Base-by-base conservation (phyloP, 441 rosid genomes). In the Populus trichocarpa region DNA sequence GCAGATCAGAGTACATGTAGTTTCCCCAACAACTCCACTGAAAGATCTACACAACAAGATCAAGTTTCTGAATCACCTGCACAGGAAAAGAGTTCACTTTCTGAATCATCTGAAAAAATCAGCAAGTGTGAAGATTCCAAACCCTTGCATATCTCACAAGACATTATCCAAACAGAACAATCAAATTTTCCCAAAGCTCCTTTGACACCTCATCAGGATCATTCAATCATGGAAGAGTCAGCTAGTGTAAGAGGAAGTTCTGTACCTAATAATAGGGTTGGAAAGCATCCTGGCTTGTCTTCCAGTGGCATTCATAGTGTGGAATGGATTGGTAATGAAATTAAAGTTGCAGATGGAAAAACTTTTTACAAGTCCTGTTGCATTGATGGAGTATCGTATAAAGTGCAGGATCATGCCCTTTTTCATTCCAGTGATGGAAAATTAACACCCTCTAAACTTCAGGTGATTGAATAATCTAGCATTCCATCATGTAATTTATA, bases 321-420 rank as follows among this genome's bases (percentile, higher is more conserved):
- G 72, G 82, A 85, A 71, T 90, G 93, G 93, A 73, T 81, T 71
- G 88, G 91, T 25, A 79, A 86, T 25, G 79, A 69, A 53, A 53
- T 85, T 76, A 83, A 86, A 76, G 78, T 80, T 71, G 79, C 73
- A 42, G 92, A 88, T 81, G 95, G 86, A 30, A 90, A 86, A 83
- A 80, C 57, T 38, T 86, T 81, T 79, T 91, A 90, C 59, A 77
- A 71, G 77, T 84, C 91, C 67, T 89, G 90, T 84, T 81, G 81
- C 66, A 63, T 89, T 74, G 80, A 67, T 77, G 97, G 95, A 72
- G 83, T 79, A 53, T 78, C 81, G 9, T 92, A 90, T 82, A 88
- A 86, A 83, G 78, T 90, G 85, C 85, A 86, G 67, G 90, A 88
- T 85, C 87, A 90, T 69, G 93, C 88, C 26, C 88, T 92, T 79